phyloP scores from a whole-genome alignment of 192 early-diverging fungal species.

The Lobosporangium transversale region DNA sequence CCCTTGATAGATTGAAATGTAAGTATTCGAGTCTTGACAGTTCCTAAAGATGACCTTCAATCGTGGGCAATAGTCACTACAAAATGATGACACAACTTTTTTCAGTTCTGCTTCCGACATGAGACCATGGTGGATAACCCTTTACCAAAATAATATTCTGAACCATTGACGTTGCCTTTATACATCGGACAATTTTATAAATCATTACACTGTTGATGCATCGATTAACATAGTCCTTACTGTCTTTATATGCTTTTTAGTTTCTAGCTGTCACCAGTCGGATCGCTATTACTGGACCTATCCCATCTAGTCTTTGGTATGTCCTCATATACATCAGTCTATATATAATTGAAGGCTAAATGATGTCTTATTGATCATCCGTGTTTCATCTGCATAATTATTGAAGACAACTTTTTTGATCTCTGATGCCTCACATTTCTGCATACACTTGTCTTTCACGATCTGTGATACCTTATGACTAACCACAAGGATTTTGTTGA shows the following conservation, averaged over 20 bases:
- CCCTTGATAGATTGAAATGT: not conserved
- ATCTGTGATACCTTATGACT: too few relatives aligned
- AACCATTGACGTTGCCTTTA: constrained; percentile 8
- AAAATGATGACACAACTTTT: constrained; percentile 51
- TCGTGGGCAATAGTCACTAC: not conserved
- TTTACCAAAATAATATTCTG: constrained; percentile 49
- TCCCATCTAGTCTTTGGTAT: too few relatives aligned
- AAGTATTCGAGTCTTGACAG: constrained; percentile 12
- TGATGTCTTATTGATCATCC: constrained; percentile 55
- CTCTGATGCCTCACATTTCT: constrained; percentile 33
- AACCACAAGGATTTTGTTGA: too few relatives aligned
- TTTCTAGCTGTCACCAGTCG: too few relatives aligned
- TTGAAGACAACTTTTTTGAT: constrained; percentile 54
- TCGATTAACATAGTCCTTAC: not conserved
- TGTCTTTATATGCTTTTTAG: not conserved
- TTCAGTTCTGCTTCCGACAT: constrained; percentile 58
- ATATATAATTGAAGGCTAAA: constrained; percentile 42
- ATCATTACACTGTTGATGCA: not conserved
- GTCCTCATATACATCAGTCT: too few relatives aligned
- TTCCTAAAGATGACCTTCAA: not conserved
- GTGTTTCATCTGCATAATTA: constrained; percentile 54
- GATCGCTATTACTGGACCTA: too few relatives aligned
- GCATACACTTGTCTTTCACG: not conserved
- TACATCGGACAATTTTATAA: not conserved
- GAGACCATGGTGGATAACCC: constrained; percentile 51